These are phyloP conservation scores for Trichoderma sp. DNA, from an alignment of 2,329 filamentous ascomycete genomes.

Conservation along the genomic window DNA sequence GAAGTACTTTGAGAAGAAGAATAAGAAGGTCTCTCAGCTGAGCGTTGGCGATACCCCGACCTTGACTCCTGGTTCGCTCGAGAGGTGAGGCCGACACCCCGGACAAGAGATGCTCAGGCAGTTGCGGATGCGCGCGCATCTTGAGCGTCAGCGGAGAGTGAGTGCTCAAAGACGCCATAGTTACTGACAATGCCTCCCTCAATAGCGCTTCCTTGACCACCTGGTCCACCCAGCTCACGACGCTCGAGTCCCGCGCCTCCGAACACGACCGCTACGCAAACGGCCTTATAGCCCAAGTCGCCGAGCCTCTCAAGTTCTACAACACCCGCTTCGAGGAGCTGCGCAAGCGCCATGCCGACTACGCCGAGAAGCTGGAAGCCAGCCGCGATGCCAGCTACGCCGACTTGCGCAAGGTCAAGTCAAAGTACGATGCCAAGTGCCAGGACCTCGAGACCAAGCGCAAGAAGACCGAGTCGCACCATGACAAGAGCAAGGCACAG, in stretches of 20 bases:
- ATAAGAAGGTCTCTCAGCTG: slow-evolving; percentile 80
- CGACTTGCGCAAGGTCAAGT: slow-evolving; percentile 87
- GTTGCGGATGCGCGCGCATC: background rate
- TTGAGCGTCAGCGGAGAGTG: background rate
- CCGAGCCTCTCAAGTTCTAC: slow-evolving; percentile 80
- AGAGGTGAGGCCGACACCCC: slow-evolving; percentile 60
- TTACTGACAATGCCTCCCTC: slow-evolving; percentile 7
- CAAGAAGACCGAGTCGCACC: slow-evolving; percentile 93
- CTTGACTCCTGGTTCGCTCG: slow-evolving; percentile 92
- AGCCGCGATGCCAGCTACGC: slow-evolving; percentile 83
- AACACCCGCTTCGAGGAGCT: slow-evolving; percentile 82
- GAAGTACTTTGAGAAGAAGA: slow-evolving; percentile 97
- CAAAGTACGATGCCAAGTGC: slow-evolving; percentile 88
- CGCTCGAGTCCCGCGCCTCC: slow-evolving; percentile 80
- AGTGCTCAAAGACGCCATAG: background rate
- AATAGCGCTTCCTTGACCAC: slow-evolving; percentile 88
- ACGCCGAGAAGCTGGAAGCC: slow-evolving; percentile 83
- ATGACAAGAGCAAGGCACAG: slow-evolving; percentile 91
- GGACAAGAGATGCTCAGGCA: background rate
- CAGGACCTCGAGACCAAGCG: slow-evolving; percentile 92
- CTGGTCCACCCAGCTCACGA: slow-evolving; percentile 91
- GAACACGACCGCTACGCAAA: slow-evolving; percentile 86
- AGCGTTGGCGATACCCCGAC: slow-evolving; percentile 92
- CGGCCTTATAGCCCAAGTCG: slow-evolving; percentile 77
- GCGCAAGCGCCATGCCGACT: slow-evolving; percentile 87